These are phyloP conservation scores for Nannochloris sp. DNA, from an alignment of 139 green algal species.

Conservation along the genomic window DNA sequence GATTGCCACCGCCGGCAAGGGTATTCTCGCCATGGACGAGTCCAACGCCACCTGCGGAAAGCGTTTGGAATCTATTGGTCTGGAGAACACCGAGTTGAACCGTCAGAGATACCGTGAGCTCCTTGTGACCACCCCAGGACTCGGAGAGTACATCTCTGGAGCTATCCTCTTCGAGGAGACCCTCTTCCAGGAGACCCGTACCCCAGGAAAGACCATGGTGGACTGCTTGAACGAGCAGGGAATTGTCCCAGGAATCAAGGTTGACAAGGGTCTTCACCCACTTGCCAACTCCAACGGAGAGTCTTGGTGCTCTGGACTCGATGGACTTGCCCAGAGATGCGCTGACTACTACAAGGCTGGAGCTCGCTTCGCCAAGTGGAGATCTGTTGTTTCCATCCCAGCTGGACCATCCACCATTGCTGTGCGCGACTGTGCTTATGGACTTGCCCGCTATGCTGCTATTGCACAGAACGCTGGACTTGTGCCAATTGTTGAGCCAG, in stretches of 20 bases:
- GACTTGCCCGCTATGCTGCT: constrained; percentile 94
- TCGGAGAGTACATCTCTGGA: constrained; percentile 84
- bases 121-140: constrained; percentile 80
- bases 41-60: constrained; percentile 89
- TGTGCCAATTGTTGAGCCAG: constrained; percentile 97
- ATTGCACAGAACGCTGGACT: constrained; percentile 88
- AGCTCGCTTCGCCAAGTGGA: constrained; percentile 97
- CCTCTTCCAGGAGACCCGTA: constrained; percentile 85
- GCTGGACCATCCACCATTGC: constrained; percentile 59
- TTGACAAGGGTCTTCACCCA: constrained; percentile 93
- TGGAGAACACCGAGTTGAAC: constrained; percentile 99
- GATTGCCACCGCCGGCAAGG: constrained; percentile 75
- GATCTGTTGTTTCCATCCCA: constrained; percentile 86
- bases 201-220: constrained; percentile 74
- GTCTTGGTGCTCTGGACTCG: constrained; percentile 92
- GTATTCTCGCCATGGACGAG: constrained; percentile 93
- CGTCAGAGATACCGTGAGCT: constrained; percentile 92
- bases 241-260: constrained; percentile 88
- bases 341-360: constrained; percentile 97
- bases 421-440: constrained; percentile 85
- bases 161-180: constrained; percentile 99
- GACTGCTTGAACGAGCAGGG: constrained; percentile 73
- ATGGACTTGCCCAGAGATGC: constrained; percentile 82
- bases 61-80: constrained; percentile 91
- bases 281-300: constrained; percentile 87